Base-by-base conservation (phyloP, 495 filamentous ascomycete genomes). In the Friedmanniomyces simplex region DNA sequence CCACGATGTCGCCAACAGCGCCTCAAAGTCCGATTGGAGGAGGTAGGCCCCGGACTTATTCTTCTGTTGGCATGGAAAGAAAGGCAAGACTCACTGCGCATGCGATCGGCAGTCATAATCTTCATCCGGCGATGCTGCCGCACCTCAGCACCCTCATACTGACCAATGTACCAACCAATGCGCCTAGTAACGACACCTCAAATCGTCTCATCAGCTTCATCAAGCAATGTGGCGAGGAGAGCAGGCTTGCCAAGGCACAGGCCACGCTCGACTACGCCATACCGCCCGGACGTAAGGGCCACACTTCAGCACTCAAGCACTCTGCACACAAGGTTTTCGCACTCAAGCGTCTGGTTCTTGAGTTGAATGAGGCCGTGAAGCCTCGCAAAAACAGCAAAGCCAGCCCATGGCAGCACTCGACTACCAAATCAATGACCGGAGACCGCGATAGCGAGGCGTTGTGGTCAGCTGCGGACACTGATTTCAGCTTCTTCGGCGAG, bases 401-500 rank as follows among this genome's bases (percentile, higher is more conserved):
- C 13, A 59, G 55, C n/a, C 46, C 32, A 8, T 76, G 24, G 57
- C 68, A 72, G 5, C 67, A 69, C 26, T 68, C 66, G 10, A 55
- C 60, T 28, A 72, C 70, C 0, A 79, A 76, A 56, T 83, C 81
- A 30, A 77, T 77, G 24, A 84, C 81, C 0, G 82, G 81, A 47
- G 82, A 84, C 50, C 67, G 75, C 10, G 82, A 85, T 59, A 75
- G 73, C 12, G 82, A 85, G 65, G 68, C 74, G 2, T 75, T 85
- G 14, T 84, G 81, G 80, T 72, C 77, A 34, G 80, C 79, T 22
- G 78, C 79, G 8, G 71, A 75, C 41, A 68, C 75, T 26, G 82
- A 85, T 59, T 85, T 83, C 59, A 82, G 79, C 39, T 85, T 85
- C 69, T 85, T 85, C 55, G 78, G 73, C 1, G 61, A 63, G 4